These are phyloP conservation scores for Bruguiera hainesii DNA, from an alignment of 441 rosid genomes.

Conservation along the genomic window DNA sequence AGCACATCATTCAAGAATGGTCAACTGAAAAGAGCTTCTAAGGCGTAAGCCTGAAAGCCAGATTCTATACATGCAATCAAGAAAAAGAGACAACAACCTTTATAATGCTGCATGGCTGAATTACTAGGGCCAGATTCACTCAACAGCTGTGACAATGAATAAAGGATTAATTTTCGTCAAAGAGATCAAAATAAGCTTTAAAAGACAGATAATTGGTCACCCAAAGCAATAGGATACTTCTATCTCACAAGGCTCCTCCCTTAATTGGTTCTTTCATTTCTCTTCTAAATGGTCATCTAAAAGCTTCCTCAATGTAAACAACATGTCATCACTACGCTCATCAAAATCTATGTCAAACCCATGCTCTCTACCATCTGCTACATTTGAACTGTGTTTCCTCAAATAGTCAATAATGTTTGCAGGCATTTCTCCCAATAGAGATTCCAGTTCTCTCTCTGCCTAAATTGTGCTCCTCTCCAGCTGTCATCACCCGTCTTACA, in stretches of 20 bases:
- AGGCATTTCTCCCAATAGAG: slow-evolving; percentile 62
- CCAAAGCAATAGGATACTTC: slow-evolving; percentile 46
- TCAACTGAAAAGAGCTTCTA: background rate
- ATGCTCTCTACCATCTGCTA: slow-evolving; percentile 49
- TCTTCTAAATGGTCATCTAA: slow-evolving; percentile 61
- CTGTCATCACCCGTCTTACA: slow-evolving; percentile 46
- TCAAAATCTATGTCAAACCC: slow-evolving; percentile 90
- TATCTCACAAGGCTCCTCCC: slow-evolving; percentile 67
- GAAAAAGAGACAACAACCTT: slow-evolving; percentile 53
- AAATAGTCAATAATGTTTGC: slow-evolving; percentile 57
- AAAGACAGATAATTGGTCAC: background rate
- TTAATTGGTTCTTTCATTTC: slow-evolving; percentile 45
- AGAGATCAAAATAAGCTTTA: background rate
- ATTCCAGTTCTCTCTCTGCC: slow-evolving; percentile 58
- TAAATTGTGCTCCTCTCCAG: slow-evolving; percentile 52
- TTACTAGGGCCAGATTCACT: slow-evolving; percentile 70
- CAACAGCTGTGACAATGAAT: slow-evolving; percentile 44
- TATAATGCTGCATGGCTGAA: slow-evolving; percentile 56
- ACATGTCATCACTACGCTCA: slow-evolving; percentile 56
- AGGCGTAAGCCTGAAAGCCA: slow-evolving; percentile 3
- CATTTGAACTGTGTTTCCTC: slow-evolving; percentile 52
- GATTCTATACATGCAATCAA: slow-evolving; percentile 3
- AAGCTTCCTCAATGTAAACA: slow-evolving; percentile 65
- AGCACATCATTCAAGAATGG: slow-evolving; percentile 15
- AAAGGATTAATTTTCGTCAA: slow-evolving; percentile 5